Evolutionary conservation across 345 rosid species (phyloP), one percentile per base, ranked within the genome.

Genomic region (Gossypium bickii): DNA sequence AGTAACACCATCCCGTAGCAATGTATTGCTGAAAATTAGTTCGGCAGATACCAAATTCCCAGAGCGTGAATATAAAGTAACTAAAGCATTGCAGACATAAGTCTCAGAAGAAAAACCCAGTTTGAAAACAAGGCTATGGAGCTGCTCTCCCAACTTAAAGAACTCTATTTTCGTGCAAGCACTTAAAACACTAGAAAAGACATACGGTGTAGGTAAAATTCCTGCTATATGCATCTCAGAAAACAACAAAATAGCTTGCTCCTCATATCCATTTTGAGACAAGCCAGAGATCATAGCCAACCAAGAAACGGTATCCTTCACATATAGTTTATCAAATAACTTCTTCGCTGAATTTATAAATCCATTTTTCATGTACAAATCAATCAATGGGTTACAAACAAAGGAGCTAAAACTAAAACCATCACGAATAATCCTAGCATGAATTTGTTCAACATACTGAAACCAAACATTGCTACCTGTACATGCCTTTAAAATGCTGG

Each of bases 11-110:
- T 94, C 98, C 71, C 90, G 85, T 22, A 57, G 61, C 66, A 76
- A 78, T 89, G 87, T 89, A 72, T 82, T 79, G 73, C 84, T 77
- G 81, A 94, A 94, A 80, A 92, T 84, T 75, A 81, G 78, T 81
- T 89, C 93, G 12, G 98, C 93, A 65, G 89, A 84, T 74, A 79
- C 78, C 80, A 93, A 81, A 74, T 69, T 70, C 13, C 86, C 89
- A 3, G 75, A 61, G 65, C 89, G 93, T 67, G 90, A 88, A 75
- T 92, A 94, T 64, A 94, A 59, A 24, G 97, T 84, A 3, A 94
- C 86, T 69, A 94, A 92, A 52, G 97, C 95, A 85, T 90, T 94
- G 88, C 94, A 92, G 38, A 90, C 89, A 43, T 82, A 90, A 51
- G 85, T 89, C 58, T 88, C 97, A 76, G 83, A 82, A 67, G 86